These are phyloP conservation scores for Kalanchoe fedtschenkoi DNA, from an alignment of 164 flowering plant species.

Conservation along the genomic window DNA sequence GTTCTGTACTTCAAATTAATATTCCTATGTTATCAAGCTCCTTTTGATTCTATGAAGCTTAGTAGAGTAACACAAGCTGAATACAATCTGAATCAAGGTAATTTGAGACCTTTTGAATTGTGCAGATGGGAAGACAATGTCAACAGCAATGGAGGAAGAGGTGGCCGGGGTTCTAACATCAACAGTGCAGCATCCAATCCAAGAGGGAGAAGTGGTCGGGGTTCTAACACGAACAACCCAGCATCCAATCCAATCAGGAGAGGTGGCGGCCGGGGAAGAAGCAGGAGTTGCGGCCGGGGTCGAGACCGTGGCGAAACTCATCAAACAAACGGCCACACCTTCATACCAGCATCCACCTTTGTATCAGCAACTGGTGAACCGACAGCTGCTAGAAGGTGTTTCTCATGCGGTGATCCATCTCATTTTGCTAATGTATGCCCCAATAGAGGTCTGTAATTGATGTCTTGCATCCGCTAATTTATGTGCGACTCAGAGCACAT, in stretches of 20 bases:
- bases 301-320: slow-evolving; percentile 8
- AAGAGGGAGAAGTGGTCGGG: slow-evolving; percentile 30
- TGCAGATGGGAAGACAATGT: slow-evolving; percentile 77
- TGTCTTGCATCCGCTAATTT: too few relatives aligned
- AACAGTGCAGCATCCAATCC: slow-evolving; percentile 26
- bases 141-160: slow-evolving; percentile 17
- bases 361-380: slow-evolving; percentile 95
- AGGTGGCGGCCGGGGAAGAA: slow-evolving; percentile 45
- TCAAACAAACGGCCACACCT: not conserved
- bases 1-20: too few relatives aligned
- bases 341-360: slow-evolving; percentile 28
- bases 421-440: slow-evolving; percentile 91
- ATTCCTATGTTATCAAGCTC: not conserved
- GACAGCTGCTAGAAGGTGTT: slow-evolving; percentile 57
- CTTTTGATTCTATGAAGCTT: not conserved
- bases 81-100: not conserved
- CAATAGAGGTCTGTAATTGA: slow-evolving; percentile 30
- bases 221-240: slow-evolving; percentile 14
- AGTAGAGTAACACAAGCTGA: too few relatives aligned
- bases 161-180: slow-evolving; percentile 11
- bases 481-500: too few relatives aligned
- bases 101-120: not conserved
- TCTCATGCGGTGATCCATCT: slow-evolving; percentile 77
- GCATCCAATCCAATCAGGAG: slow-evolving; percentile 34
- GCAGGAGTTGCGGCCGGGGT: slow-evolving; percentile 27